Percentiles rank a stretch among this genome's conserved stretches.
Conservation (phyloP, 768 basidiomycete species). For the Pisolithus orientalis region DNA sequence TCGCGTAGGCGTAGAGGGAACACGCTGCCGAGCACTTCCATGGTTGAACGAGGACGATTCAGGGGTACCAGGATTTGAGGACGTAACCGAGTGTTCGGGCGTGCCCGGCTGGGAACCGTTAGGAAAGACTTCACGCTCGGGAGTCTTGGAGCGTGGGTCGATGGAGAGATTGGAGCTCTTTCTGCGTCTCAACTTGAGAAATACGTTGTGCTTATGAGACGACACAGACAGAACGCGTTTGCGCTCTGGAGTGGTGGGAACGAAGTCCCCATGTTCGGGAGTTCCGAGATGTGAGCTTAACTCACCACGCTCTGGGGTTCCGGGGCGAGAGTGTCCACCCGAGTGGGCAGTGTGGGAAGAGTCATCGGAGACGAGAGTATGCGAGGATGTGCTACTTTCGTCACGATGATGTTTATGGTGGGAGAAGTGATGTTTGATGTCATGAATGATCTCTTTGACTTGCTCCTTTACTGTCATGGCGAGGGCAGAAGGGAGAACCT, state of each 20-base stretch:
- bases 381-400: conserved; percentile 6
- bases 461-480: conserved; percentile 27
- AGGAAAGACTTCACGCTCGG: neutral
- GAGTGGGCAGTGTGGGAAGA: conserved; percentile 9
- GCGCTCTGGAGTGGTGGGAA: neutral
- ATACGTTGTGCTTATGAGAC: neutral
- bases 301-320: neutral
- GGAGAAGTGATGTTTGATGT: conserved; percentile 27
- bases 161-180: neutral
- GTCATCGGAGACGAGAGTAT: conserved; percentile 5
- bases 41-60: conserved; percentile 3
- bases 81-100: conserved; percentile 3
- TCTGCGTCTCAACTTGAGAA: neutral
- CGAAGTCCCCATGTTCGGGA: neutral
- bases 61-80: conserved; percentile 9
- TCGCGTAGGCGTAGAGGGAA: conserved; percentile 3
- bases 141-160: neutral
- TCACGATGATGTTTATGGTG: conserved; percentile 15
- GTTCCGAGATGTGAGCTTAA: neutral
- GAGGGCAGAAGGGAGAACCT: neutral
- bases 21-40: conserved; percentile 8
- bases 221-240: neutral
- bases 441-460: conserved; percentile 24
- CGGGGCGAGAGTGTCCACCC: conserved; percentile 6
- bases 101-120: neutral